Conservation (phyloP, 306 rosid genomes). For the Lathyrus oleraceus region DNA sequence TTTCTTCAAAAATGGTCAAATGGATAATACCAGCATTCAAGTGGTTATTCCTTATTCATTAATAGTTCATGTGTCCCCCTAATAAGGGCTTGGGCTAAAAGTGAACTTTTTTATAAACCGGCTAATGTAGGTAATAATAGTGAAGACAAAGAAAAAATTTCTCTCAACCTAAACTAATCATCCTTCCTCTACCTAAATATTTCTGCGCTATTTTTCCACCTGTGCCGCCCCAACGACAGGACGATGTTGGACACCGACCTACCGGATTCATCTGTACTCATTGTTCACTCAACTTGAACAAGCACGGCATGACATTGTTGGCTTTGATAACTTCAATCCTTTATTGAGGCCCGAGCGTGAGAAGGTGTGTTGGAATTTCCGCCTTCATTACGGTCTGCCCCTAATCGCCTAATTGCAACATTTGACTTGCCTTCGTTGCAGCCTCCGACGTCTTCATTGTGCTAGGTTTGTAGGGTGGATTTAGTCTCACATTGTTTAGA, state of each 20-base stretch:
- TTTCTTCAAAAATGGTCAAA: slow-evolving; percentile 17
- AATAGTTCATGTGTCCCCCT: neutral
- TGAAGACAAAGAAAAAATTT: neutral
- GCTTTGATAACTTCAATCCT: neutral
- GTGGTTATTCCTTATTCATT: slow-evolving; percentile 5
- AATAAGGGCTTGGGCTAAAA: neutral
- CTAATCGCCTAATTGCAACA: too few species aligned
- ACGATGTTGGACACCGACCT: neutral
- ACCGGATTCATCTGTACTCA: neutral
- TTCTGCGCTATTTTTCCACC: neutral
- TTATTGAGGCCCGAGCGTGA: neutral
- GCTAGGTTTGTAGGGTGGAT: too few species aligned
- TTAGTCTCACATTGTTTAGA: too few species aligned
- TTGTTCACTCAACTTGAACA: neutral
- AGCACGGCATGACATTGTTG: neutral
- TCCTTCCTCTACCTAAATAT: neutral
- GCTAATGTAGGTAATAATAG: neutral
- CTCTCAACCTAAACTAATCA: neutral
- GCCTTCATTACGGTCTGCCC: too few species aligned
- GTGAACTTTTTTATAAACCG: neutral
- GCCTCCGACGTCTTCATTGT: too few species aligned
- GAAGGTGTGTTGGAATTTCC: too few species aligned
- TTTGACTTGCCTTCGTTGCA: too few species aligned
- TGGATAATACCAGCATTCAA: slow-evolving; percentile 25
- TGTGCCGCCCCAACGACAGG: neutral